Conservation (phyloP, 805 yeast genomes). For the Jamesozyma lodderae region DNA sequence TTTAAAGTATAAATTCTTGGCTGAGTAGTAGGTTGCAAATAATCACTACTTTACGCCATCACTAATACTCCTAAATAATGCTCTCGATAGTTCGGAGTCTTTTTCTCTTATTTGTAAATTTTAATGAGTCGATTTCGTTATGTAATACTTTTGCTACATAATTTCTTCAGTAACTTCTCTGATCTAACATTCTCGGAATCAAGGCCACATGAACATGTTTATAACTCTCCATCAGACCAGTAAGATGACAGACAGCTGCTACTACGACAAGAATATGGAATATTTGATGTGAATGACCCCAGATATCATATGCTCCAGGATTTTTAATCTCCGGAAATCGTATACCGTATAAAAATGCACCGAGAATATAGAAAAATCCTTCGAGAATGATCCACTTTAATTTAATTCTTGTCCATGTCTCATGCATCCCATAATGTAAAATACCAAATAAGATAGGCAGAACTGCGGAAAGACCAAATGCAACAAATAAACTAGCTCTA, state of each 20-base stretch:
- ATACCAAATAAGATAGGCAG: constrained; percentile 58
- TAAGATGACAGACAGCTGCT: constrained; percentile 69
- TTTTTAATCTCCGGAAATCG: constrained; percentile 65
- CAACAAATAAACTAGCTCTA: constrained; percentile 69
- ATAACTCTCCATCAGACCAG: constrained; percentile 51
- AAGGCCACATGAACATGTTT: constrained; percentile 35
- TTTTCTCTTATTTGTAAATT: no score
- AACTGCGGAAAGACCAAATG: constrained; percentile 70
- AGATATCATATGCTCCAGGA: constrained; percentile 58
- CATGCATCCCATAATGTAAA: constrained; percentile 38
- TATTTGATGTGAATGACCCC: constrained; percentile 80
- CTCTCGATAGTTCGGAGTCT: no score
- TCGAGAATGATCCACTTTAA: constrained; percentile 57
- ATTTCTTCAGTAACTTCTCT: no score
- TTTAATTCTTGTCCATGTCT: constrained; percentile 43
- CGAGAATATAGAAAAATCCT: constrained; percentile 65
- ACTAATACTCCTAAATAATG: no score
- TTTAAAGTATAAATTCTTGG: no score
- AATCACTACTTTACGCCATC: no score
- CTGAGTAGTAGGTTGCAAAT: no score
- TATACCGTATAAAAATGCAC: constrained; percentile 71
- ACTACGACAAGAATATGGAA: constrained; percentile 70
- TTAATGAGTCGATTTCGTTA: no score
- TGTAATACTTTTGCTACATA: no score
- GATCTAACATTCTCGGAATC: neutral